These are phyloP conservation scores for Xylariaceae sp. DNA, from an alignment of 2,329 filamentous ascomycete species.

Conservation along the genomic window DNA sequence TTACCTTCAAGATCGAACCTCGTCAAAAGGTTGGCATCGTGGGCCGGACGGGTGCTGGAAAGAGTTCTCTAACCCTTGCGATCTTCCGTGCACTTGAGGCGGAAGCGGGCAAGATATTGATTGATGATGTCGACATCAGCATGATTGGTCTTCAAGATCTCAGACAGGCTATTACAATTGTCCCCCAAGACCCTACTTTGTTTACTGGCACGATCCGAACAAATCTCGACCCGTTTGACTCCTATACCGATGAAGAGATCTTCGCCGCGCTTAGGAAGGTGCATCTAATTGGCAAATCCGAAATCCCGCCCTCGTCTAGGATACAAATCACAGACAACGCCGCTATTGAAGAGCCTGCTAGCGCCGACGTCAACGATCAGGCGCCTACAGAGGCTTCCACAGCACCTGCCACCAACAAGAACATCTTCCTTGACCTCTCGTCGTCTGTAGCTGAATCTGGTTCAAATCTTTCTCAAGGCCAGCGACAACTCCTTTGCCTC, in stretches of 20 bases:
- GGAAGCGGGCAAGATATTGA: constrained; percentile 79
- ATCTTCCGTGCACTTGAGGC: constrained; percentile 92
- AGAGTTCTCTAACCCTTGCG: constrained; percentile 89
- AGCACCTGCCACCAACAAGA: constrained; percentile 71
- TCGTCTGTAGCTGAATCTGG: constrained; percentile 85
- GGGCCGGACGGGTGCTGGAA: constrained; percentile 89
- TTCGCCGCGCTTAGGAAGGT: constrained; percentile 82
- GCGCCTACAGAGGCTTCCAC: constrained; percentile 22
- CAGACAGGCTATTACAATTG: constrained; percentile 90
- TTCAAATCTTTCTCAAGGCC: constrained; percentile 90
- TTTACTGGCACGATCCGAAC: constrained; percentile 88
- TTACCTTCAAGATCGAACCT: constrained; percentile 80
- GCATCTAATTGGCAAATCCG: constrained; percentile 68
- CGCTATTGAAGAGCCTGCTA: constrained; percentile 8
- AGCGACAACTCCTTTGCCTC: constrained; percentile 89
- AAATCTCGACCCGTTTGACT: constrained; percentile 87
- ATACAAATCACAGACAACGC: constrained; percentile 18
- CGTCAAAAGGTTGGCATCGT: constrained; percentile 95
- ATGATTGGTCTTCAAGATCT: constrained; percentile 88
- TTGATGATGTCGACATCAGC: constrained; percentile 87
- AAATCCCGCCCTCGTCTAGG: constrained; percentile 27
- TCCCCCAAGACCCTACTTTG: constrained; percentile 92
- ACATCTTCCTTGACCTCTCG: constrained; percentile 82
- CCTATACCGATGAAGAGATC: constrained; percentile 86
- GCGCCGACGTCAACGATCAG: constrained; percentile 14